A percentile compares a stretch with the other conserved stretches of the same genome.
Conservation (phyloP, 768 basidiomycete species). For the Boletus rubroflammeus region DNA sequence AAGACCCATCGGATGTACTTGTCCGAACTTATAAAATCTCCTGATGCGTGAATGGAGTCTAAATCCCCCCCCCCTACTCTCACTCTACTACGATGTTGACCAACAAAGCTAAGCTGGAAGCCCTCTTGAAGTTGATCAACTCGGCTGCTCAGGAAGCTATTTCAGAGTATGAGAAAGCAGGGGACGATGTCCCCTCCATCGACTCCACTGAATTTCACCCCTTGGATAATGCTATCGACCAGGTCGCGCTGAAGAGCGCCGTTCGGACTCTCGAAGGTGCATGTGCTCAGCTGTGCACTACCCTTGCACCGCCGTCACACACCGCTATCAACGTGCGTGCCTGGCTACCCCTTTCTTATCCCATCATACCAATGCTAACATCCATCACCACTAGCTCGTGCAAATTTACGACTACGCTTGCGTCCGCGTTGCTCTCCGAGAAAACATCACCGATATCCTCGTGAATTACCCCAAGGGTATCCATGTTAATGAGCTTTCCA, state of each 20-base stretch:
- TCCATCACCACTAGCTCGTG: slow-evolving; percentile 15
- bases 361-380: not conserved
- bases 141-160: slow-evolving; percentile 32
- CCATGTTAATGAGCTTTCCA: slow-evolving; percentile 29
- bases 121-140: slow-evolving; percentile 31
- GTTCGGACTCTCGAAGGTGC: slow-evolving; percentile 34
- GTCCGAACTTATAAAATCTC: not conserved
- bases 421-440: slow-evolving; percentile 25
- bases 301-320: slow-evolving; percentile 35
- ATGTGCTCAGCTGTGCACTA: slow-evolving; percentile 34
- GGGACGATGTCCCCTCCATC: slow-evolving; percentile 31
- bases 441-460: slow-evolving; percentile 30
- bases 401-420: slow-evolving; percentile 30
- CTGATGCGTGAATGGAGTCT: not conserved
- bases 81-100: slow-evolving; percentile 12
- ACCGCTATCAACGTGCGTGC: slow-evolving; percentile 31
- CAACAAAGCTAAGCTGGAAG: slow-evolving; percentile 22
- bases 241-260: slow-evolving; percentile 21
- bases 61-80: not conserved
- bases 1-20: not conserved
- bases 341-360: not conserved
- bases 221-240: slow-evolving; percentile 30
- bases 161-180: slow-evolving; percentile 30
- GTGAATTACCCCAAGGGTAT: slow-evolving; percentile 28
- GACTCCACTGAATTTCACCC: slow-evolving; percentile 34